phyloP scores from a whole-genome alignment of 2,329 filamentous ascomycete species.

The Paecilomyces variotii region DNA sequence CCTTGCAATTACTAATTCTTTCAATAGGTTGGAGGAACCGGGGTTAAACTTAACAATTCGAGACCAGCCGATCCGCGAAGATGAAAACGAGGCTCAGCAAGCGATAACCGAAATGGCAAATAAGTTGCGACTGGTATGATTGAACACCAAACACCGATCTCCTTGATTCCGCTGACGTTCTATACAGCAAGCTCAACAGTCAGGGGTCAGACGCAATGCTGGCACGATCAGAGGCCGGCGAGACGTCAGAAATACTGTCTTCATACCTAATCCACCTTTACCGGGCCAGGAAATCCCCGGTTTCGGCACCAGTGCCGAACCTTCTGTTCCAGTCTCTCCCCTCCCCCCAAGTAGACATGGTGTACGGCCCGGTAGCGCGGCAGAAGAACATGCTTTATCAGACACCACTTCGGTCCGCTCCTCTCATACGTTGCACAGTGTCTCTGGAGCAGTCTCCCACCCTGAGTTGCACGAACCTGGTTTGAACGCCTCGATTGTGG shows the following conservation, averaged over 20 bases:
- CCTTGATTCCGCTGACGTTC: slow-evolving; percentile 10
- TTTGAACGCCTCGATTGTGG: slow-evolving; percentile 80
- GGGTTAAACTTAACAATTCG: slow-evolving; percentile 41
- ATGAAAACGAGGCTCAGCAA: slow-evolving; percentile 41
- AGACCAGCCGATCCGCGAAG: slow-evolving; percentile 43
- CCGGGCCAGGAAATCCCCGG: slow-evolving; percentile 27
- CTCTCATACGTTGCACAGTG: slow-evolving; percentile 66
- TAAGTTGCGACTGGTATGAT: slow-evolving; percentile 37
- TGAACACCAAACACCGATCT: neutral
- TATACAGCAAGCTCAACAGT: slow-evolving; percentile 36
- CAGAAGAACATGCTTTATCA: slow-evolving; percentile 62
- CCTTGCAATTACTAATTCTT: slow-evolving; percentile 9
- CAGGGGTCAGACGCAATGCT: slow-evolving; percentile 55
- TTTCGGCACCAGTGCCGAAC: slow-evolving; percentile 17
- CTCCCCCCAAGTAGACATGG: slow-evolving; percentile 26
- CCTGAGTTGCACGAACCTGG: slow-evolving; percentile 73
- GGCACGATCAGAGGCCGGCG: slow-evolving; percentile 80
- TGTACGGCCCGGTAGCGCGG: slow-evolving; percentile 44
- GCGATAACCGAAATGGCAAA: slow-evolving; percentile 43
- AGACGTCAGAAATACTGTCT: slow-evolving; percentile 87
- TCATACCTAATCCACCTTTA: slow-evolving; percentile 50
- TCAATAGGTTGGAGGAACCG: slow-evolving; percentile 32
- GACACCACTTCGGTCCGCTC: slow-evolving; percentile 91
- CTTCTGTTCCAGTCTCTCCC: slow-evolving; percentile 27
- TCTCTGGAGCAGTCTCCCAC: slow-evolving; percentile 63